phyloP scores from a whole-genome alignment of 192 early-diverging fungal species.

The Podila epicladia region DNA sequence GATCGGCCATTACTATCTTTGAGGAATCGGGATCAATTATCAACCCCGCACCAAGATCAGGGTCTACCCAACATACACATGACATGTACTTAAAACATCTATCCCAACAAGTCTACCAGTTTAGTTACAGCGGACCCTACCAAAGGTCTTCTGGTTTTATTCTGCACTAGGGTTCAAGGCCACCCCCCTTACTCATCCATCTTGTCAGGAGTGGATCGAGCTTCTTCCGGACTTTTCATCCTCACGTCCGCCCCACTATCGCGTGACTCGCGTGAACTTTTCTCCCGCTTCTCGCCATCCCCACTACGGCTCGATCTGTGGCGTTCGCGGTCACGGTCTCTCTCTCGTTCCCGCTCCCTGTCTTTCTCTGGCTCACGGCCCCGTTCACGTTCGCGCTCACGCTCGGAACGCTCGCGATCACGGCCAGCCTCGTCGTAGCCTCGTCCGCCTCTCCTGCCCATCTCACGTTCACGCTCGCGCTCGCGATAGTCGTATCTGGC shows the following conservation, averaged over 20 bases:
- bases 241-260: background rate
- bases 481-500: constrained; percentile 33
- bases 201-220: no score
- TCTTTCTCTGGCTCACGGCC: constrained; percentile 12
- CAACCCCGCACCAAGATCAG: no score
- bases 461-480: constrained; percentile 11
- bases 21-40: no score
- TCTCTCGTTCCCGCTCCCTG: constrained; percentile 14
- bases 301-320: constrained; percentile 15
- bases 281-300: constrained; percentile 4
- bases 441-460: constrained; percentile 2
- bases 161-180: no score
- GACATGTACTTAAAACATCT: no score
- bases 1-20: no score
- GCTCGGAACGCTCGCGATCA: background rate
- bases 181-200: no score
- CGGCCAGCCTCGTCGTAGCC: constrained; percentile 1
- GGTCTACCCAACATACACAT: no score
- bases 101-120: no score
- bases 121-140: no score
- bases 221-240: background rate
- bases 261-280: background rate
- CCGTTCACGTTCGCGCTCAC: constrained; percentile 17
- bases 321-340: constrained; percentile 17
- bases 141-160: no score